These are phyloP conservation scores for Lepidium aucheri DNA, from an alignment of 345 rosid genomes.

Conservation along the genomic window DNA sequence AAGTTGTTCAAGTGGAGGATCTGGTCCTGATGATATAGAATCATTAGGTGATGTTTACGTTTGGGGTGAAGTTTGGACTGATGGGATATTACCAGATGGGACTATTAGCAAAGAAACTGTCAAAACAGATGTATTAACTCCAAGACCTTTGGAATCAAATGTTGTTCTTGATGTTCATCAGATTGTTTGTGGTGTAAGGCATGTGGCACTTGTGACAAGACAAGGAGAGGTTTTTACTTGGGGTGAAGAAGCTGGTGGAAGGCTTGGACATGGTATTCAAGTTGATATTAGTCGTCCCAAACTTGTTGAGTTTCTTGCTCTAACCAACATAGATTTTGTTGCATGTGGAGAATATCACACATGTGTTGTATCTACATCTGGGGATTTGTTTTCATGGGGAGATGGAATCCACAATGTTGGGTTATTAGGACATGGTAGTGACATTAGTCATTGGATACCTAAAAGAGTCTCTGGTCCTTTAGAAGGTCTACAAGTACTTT, in stretches of 20 bases:
- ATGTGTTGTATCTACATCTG: constrained; percentile 69
- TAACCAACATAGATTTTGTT: constrained; percentile 64
- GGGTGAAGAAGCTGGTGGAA: constrained; percentile 96
- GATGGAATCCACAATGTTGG: constrained; percentile 85
- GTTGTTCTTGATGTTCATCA: constrained; percentile 97
- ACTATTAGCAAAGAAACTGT: constrained; percentile 29
- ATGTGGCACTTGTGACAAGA: constrained; percentile 80
- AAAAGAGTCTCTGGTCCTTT: constrained; percentile 75
- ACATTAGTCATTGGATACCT: constrained; percentile 89
- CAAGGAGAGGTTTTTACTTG: constrained; percentile 97
- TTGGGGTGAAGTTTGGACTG: constrained; percentile 96
- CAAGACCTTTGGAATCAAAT: constrained; percentile 78
- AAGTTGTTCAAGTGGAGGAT: constrained; percentile 90
- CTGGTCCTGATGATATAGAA: constrained; percentile 98
- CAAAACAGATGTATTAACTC: constrained; percentile 56
- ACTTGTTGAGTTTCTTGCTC: constrained; percentile 78
- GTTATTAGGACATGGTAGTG: constrained; percentile 83
- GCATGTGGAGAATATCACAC: constrained; percentile 89
- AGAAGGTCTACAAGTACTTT: constrained; percentile 87
- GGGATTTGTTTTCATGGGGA: constrained; percentile 92
- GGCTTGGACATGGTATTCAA: constrained; percentile 88
- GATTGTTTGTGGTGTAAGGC: constrained; percentile 79
- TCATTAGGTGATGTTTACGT: constrained; percentile 89
- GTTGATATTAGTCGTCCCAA: constrained; percentile 59
- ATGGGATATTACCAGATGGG: constrained; percentile 56